Evolutionary conservation across 139 green algal genomes (phyloP).

Genomic region (Chlamydomonas schloesseri): DNA sequence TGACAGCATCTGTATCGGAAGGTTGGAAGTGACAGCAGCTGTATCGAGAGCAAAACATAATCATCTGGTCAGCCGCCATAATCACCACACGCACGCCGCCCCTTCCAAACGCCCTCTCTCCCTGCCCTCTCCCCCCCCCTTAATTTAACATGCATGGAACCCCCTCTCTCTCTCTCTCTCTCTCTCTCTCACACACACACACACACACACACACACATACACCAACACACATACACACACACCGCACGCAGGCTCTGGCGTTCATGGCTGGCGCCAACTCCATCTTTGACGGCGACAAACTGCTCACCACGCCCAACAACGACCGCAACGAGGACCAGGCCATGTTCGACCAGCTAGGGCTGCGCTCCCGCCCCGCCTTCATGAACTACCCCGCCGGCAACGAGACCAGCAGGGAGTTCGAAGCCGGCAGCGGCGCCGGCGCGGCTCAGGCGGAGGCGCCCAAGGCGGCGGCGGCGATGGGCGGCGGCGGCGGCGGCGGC

Average conservation of each 20-base stretch:
- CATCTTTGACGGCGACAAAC: slow-evolving; percentile 98
- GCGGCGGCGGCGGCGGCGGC: slow-evolving; percentile 3
- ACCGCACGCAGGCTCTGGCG: slow-evolving; percentile 93
- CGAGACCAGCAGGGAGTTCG: slow-evolving; percentile 58
- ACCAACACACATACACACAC: no score
- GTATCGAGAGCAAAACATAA: no score
- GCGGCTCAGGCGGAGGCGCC: background rate
- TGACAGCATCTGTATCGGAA: no score
- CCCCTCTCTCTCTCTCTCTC: no score
- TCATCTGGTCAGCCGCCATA: no score
- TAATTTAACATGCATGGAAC: no score
- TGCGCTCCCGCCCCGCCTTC: slow-evolving; percentile 86
- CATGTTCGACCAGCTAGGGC: slow-evolving; percentile 91
- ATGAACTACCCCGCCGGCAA: slow-evolving; percentile 81
- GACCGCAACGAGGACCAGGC: slow-evolving; percentile 78
- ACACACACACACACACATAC: no score
- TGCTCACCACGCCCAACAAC: slow-evolving; percentile 98
- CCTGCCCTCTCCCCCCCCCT: slow-evolving; percentile 81
- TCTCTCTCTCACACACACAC: no score
- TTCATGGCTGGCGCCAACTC: slow-evolving; percentile 98
- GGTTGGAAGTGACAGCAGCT: no score
- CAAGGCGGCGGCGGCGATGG: background rate
- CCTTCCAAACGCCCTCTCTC: slow-evolving; percentile 50
- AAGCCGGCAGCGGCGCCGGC: background rate
- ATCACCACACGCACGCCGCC: slow-evolving; percentile 54